phyloP scores from a whole-genome alignment of 495 filamentous ascomycete genomes.

The Penicillium desertorum region DNA sequence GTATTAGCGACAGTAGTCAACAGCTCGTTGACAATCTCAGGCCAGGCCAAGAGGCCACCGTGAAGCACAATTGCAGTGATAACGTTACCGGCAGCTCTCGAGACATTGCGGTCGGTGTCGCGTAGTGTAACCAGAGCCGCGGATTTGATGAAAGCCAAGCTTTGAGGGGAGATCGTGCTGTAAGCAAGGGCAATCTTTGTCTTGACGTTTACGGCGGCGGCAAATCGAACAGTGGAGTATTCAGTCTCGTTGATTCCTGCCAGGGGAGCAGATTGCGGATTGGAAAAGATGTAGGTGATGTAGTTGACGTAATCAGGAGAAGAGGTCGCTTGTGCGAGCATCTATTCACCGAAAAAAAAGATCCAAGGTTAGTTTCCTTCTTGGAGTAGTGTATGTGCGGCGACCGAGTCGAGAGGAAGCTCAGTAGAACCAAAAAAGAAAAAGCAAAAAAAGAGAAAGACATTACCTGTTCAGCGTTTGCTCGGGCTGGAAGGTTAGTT shows the following conservation, averaged over 20 bases:
- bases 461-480: slow-evolving; percentile 64
- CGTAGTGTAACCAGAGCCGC: slow-evolving; percentile 74
- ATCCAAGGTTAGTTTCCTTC: slow-evolving; percentile 6
- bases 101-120: slow-evolving; percentile 78
- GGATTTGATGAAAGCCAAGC: slow-evolving; percentile 72
- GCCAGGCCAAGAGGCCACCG: slow-evolving; percentile 87
- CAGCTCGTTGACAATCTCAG: slow-evolving; percentile 80
- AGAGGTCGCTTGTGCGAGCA: slow-evolving; percentile 87
- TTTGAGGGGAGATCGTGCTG: slow-evolving; percentile 66
- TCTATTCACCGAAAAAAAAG: slow-evolving; percentile 51
- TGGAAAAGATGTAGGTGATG: slow-evolving; percentile 85
- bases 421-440: slow-evolving; percentile 18
- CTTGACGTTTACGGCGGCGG: slow-evolving; percentile 91
- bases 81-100: slow-evolving; percentile 86
- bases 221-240: slow-evolving; percentile 75
- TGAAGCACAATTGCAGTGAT: slow-evolving; percentile 89
- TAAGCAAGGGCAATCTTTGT: slow-evolving; percentile 77
- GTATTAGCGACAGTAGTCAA: slow-evolving; percentile 73
- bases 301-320: slow-evolving; percentile 98
- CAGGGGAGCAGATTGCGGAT: slow-evolving; percentile 56
- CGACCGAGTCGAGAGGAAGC: slow-evolving; percentile 6
- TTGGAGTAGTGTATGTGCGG: background rate
- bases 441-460: slow-evolving; percentile 8
- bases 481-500: slow-evolving; percentile 70
- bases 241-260: slow-evolving; percentile 56